Base-by-base conservation (phyloP, 331 rosid species). In the Quercus tomentella region DNA sequence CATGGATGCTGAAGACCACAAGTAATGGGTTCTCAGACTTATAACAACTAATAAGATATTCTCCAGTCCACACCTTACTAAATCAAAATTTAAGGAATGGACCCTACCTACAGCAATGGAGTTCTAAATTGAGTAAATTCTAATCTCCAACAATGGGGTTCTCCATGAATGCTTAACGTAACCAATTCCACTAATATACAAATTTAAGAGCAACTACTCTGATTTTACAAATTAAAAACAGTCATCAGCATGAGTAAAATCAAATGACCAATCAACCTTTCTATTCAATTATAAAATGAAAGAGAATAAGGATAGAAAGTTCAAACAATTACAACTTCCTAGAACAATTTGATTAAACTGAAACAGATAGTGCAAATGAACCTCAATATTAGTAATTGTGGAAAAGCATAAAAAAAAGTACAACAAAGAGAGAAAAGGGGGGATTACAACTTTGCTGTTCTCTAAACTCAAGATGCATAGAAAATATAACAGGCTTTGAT, bases 291-390 rank as follows among this genome's bases (percentile, higher is more conserved):
- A 60, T 8, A 51, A 79, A 22, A 66, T n/a, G 23, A 23, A 74
- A 45, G 66, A 43, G 41, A 78, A 30, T 51, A 78, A 55, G 66
- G 12, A 72, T 14, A 26, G 31, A 70, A 23, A 77, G 49, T 65
- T 58, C 73, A 22, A 9, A 30, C 74, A 70, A 81, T 70, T 71
- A 85, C 81, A 81, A 81, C 77, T 70, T 75, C 67, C 72, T 74
- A 74, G 63, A 25, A 69, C 69, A 77, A 62, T 60, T 45, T 35
- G 67, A 75, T 62, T 33, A 7, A 78, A 74, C 77, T 30, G n/a
- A 77, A 22, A 45, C 49, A n/a, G n/a, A 37, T 54, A 75, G 60
- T 57, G 54, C 76, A 31, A 75, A 57, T 4, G 57, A 63, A 43
- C 81, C 17, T 51, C 79, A 58, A 77, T 28, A 77, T 76, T 67